These are phyloP conservation scores for Lanzia echinophila DNA, from an alignment of 2,329 filamentous ascomycete species.

Conservation along the genomic window DNA sequence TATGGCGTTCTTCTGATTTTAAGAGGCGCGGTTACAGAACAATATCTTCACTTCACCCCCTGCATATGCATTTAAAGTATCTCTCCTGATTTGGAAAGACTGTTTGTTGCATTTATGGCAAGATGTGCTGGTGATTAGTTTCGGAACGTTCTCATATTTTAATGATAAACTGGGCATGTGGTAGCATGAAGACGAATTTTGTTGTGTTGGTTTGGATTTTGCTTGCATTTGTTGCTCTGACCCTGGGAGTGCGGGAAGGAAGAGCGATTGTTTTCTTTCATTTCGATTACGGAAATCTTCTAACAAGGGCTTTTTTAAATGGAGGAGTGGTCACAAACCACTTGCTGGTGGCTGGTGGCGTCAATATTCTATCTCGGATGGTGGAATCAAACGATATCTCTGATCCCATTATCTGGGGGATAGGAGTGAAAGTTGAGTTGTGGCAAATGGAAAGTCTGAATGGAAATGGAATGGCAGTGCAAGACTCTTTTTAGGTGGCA, in stretches of 20 bases:
- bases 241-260: slow-evolving; percentile 6
- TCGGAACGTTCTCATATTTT: slow-evolving; percentile 11
- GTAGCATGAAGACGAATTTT: slow-evolving; percentile 9
- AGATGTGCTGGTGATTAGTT: slow-evolving; percentile 4
- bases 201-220: slow-evolving; percentile 9
- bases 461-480: no score
- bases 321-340: slow-evolving; percentile 6
- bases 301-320: slow-evolving; percentile 2
- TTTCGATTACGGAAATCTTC: slow-evolving; percentile 7
- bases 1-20: slow-evolving; percentile 10
- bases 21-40: slow-evolving; percentile 5
- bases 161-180: slow-evolving; percentile 11
- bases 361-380: slow-evolving; percentile 2
- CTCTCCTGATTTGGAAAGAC: slow-evolving; percentile 12
- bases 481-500: no score
- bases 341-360: slow-evolving; percentile 9
- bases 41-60: slow-evolving; percentile 4
- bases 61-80: slow-evolving; percentile 16
- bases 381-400: not conserved
- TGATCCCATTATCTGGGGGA: not conserved
- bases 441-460: not conserved
- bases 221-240: slow-evolving; percentile 10
- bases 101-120: slow-evolving; percentile 12
- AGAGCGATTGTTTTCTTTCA: slow-evolving; percentile 11
- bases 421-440: not conserved